Evolutionary conservation across 202 grass and related monocot species (phyloP).

Genomic region (Panicum hallii): DNA sequence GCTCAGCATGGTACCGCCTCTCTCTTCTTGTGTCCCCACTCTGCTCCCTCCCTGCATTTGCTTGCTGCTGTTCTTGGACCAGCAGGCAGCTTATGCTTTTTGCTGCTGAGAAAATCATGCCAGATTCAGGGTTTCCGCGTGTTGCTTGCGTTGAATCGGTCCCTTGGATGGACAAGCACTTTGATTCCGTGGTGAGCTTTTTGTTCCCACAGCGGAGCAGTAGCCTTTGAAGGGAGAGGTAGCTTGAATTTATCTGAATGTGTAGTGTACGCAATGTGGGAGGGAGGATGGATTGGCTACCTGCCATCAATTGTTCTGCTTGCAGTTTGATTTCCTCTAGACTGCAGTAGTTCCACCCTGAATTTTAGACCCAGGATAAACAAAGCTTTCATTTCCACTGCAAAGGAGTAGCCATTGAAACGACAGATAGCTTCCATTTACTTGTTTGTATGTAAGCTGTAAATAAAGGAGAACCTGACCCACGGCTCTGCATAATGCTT

Average conservation of each 20-base stretch:
- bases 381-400: background rate
- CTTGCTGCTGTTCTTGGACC: conserved; percentile 8
- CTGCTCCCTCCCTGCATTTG: background rate
- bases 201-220: too few relatives aligned
- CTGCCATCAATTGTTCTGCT: background rate
- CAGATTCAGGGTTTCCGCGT: background rate
- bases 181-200: background rate
- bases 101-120: background rate
- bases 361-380: background rate
- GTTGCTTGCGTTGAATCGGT: background rate
- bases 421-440: background rate
- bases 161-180: background rate
- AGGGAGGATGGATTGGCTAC: background rate
- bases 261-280: background rate
- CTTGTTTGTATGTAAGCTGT: background rate
- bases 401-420: background rate
- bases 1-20: conserved; percentile 41
- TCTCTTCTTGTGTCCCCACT: background rate
- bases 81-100: background rate
- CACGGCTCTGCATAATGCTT: background rate
- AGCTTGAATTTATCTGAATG: background rate
- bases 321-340: background rate
- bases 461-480: background rate
- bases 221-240: background rate
- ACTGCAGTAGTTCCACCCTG: background rate